Base-by-base conservation (phyloP, 2,329 filamentous ascomycete genomes). In the Colletotrichum orchidophilum region DNA sequence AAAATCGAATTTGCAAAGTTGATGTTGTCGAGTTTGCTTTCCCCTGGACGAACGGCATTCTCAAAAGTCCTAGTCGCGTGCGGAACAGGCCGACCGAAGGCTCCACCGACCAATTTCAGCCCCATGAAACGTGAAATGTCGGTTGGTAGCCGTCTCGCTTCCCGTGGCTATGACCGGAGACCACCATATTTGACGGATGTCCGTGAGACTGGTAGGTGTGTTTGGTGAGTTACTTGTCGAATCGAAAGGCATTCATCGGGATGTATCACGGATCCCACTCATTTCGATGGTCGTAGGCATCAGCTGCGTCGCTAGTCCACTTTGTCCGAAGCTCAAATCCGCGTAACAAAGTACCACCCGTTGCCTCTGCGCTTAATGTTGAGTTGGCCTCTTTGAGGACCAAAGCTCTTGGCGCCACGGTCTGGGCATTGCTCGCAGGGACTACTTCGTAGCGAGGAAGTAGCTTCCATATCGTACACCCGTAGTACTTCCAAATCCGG, bases 101-200 rank as follows among this genome's bases (percentile, higher is more conserved):
- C 55, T 57, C 55, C 68, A 71, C 68, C 33, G 31, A 64, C 49
- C 63, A 55, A 70, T 46, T 8, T 53, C 13, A 66, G 54, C 26
- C 49, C 55, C 63, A 66, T 66, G 63, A 24, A 26, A 60, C 21
- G 39, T 60, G 53, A 61, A 27, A 35, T 54, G 21, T 21, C 54
- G 54, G 9, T 29, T 57, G n/a, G 39, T 46, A n/a, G 39, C 29
- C 24, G 35, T 13, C 57, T 42, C 6, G 21, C 42, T 46, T 39
- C 31, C 11, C n/a, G 18, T 57, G 3, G 9, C 12, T 42, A 52
- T 58, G 53, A 46, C 31, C 60, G 53, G 66, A 58, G 18, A 39
- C 35, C 18, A 29, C 26, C 53, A 52, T 42, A 15, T 53, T 15
- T 63, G 27, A 50, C 35, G 13, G 42, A 53, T 54, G 46, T 13